Percentiles rank a stretch among this genome's conserved stretches.
Conservation (phyloP, 2,329 filamentous ascomycete genomes). For the Aureobasidium sp. region DNA sequence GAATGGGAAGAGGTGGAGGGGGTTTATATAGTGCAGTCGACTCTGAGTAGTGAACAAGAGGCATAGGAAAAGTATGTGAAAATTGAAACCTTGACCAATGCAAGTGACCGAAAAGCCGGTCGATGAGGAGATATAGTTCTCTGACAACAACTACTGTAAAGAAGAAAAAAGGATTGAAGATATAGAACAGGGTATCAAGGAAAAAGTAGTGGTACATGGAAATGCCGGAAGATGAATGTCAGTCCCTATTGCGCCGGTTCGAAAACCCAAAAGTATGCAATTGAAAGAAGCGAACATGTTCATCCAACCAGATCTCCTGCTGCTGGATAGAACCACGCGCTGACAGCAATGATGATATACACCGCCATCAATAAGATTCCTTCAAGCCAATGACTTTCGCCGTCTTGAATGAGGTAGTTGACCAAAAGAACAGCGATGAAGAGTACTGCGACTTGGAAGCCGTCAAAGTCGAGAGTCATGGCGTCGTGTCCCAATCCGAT, state of each 20-base stretch:
- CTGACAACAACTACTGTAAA: too few species aligned
- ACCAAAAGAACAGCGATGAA: conserved; percentile 50
- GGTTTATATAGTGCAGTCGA: not conserved
- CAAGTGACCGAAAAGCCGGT: too few species aligned
- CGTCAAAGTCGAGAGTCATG: conserved; percentile 76
- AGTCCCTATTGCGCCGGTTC: not conserved
- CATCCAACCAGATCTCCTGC: conserved; percentile 2
- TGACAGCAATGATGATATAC: conserved; percentile 55
- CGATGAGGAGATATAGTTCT: too few species aligned
- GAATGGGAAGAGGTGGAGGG: not conserved
- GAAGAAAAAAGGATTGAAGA: too few species aligned
- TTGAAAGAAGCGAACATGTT: not conserved
- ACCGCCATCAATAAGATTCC: conserved; percentile 51
- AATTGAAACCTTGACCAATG: not conserved
- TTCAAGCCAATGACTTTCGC: conserved; percentile 46
- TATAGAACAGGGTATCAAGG: not conserved
- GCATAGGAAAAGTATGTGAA: not conserved
- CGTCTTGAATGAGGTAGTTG: conserved; percentile 52
- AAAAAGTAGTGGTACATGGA: not conserved
- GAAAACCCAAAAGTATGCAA: not conserved
- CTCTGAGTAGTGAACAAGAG: too few species aligned
- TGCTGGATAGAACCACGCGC: conserved; percentile 44
- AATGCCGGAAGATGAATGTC: not conserved
- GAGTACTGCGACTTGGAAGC: conserved; percentile 68
- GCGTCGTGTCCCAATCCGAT: conserved; percentile 42